These are phyloP conservation scores for Notholithocarpus densiflorus DNA, from an alignment of 306 rosid genomes.

Conservation along the genomic window DNA sequence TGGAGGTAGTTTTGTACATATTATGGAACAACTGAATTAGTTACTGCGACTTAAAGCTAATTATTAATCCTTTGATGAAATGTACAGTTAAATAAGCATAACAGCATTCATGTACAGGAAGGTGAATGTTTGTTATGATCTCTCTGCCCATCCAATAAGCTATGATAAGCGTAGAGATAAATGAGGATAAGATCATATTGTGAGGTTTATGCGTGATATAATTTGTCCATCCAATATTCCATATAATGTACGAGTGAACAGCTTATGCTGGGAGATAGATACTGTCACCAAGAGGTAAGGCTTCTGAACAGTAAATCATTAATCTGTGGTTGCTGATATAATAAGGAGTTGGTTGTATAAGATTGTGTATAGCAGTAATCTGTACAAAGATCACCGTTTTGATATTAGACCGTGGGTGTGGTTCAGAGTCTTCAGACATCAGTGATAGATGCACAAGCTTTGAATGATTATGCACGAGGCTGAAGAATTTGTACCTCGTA, in stretches of 20 bases:
- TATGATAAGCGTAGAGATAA: not conserved
- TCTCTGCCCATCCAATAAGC: not conserved
- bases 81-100: conserved; percentile 5
- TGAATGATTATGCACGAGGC: not conserved
- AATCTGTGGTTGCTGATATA: not conserved
- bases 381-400: not conserved
- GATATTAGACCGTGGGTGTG: not conserved
- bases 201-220: not conserved
- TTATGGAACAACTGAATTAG: not conserved
- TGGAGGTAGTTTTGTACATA: conserved; percentile 2
- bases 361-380: not conserved
- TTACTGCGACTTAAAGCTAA: conserved; percentile 18
- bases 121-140: not conserved
- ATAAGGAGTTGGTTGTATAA: not conserved
- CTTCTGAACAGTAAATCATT: not conserved
- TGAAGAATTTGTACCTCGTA: conserved; percentile 7
- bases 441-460: not conserved
- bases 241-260: not conserved
- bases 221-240: not conserved
- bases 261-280: not conserved
- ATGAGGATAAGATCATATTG: not conserved
- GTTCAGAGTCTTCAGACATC: not conserved
- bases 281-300: not conserved
- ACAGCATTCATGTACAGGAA: not conserved
- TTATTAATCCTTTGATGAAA: conserved; percentile 2